These are phyloP conservation scores for Solanum peruvianum DNA, from an alignment of 257 asterid species.

Conservation along the genomic window DNA sequence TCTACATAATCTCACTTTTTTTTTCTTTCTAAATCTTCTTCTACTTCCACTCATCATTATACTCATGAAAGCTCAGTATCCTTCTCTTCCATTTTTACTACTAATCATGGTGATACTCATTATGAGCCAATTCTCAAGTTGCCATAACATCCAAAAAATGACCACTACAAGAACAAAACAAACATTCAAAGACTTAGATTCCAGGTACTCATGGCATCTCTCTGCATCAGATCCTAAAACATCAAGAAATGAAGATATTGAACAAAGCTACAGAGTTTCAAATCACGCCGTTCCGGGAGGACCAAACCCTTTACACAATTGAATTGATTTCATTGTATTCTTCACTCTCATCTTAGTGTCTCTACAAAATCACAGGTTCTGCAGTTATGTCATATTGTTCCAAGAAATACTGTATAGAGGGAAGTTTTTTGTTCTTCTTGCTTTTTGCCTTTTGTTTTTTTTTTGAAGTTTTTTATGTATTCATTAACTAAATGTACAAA, in stretches of 20 bases:
- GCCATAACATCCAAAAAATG: slow-evolving; percentile 6
- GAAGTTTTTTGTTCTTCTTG: neutral
- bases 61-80: slow-evolving; percentile 23
- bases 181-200: neutral
- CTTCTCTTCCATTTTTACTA: slow-evolving; percentile 3
- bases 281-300: slow-evolving; percentile 39
- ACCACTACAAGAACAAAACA: neutral
- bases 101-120: slow-evolving; percentile 7
- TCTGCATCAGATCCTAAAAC: slow-evolving; percentile 10
- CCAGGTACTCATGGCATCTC: neutral
- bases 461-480: neutral
- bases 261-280: slow-evolving; percentile 16
- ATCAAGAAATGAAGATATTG: slow-evolving; percentile 5
- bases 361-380: neutral
- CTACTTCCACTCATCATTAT: neutral
- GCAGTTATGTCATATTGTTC: neutral
- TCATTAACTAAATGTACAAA: neutral
- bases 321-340: neutral
- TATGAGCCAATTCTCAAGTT: slow-evolving; percentile 13
- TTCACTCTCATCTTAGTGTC: neutral
- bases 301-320: slow-evolving; percentile 53
- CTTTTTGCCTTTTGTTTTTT: neutral
- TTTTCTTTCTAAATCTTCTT: neutral
- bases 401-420: neutral
- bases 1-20: slow-evolving; percentile 4